Conservation (phyloP, 1,284 basidiomycete species). For the Athelia psychrophila region DNA sequence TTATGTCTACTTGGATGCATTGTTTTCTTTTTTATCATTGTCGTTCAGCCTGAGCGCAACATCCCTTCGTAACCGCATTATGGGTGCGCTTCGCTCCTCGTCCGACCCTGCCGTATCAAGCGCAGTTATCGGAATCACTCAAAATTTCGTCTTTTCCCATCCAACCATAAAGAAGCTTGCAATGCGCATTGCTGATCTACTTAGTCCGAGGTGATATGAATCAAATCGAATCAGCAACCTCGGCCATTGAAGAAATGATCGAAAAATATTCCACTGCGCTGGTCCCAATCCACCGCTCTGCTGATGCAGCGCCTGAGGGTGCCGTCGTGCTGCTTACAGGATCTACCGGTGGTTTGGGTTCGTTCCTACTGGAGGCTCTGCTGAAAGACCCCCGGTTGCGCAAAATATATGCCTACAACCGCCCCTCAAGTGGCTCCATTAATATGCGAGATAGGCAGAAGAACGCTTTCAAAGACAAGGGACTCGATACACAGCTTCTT, state of each 20-base stretch:
- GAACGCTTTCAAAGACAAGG: slow-evolving; percentile 24
- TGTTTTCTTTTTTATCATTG: neutral
- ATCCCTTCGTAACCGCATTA: slow-evolving; percentile 28
- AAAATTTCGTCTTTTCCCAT: slow-evolving; percentile 22
- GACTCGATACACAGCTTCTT: slow-evolving; percentile 24
- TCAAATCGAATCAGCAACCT: slow-evolving; percentile 8
- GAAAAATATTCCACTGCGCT: slow-evolving; percentile 22
- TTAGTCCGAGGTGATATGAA: slow-evolving; percentile 7
- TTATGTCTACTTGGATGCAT: neutral
- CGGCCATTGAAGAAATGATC: slow-evolving; percentile 19
- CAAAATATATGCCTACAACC: slow-evolving; percentile 29
- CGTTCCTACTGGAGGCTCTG: slow-evolving; percentile 22
- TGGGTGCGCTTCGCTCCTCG: slow-evolving; percentile 23
- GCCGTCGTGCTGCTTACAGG: slow-evolving; percentile 25
- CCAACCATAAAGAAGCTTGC: slow-evolving; percentile 21
- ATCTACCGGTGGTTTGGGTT: slow-evolving; percentile 27
- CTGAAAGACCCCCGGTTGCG: slow-evolving; percentile 14
- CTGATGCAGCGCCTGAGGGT: neutral
- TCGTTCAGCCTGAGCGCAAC: slow-evolving; percentile 28
- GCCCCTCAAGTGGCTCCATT: slow-evolving; percentile 14
- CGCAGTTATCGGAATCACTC: slow-evolving; percentile 7
- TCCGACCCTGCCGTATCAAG: slow-evolving; percentile 9
- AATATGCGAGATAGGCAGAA: slow-evolving; percentile 20
- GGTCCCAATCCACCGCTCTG: neutral
- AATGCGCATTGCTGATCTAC: slow-evolving; percentile 10